Base-by-base conservation (phyloP, 495 filamentous ascomycete genomes). In the Saxophila tyrrhenica region DNA sequence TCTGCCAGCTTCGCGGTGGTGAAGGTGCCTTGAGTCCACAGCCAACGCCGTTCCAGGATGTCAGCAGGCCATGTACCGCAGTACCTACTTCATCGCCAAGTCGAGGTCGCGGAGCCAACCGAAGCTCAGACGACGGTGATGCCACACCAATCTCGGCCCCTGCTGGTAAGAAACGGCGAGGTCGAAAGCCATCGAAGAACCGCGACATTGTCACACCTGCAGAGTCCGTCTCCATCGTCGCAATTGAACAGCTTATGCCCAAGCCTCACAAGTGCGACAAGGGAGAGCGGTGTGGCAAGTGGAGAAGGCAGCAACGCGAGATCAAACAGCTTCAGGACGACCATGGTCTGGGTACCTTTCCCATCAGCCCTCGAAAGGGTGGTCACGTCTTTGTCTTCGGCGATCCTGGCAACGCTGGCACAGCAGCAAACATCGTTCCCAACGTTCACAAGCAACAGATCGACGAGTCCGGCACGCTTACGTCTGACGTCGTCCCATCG, bases 151-250 rank as follows among this genome's bases (percentile, higher is more conserved):
- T 62, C 24, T 71, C 64, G 19, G 62, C 65, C 25, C 9, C 35
- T 20, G 68, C 65, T 25, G 66, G 63, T 23, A 69, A 69, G 17
- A 68, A 62, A 55, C 72, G 76, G 53, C 65, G 68, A 51, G 70
- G 69, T 43, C 72, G 71, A 60, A 76, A 73, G 62, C 66, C 63
- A 5, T 66, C 69, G 55, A 70, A 72, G 62, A 25, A 24, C 1
- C 56, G 52, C 11, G 80, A 83, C 48, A 69, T 82, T 35, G 78
- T 90, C 62, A 78, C 76, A 0, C 88, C 87, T 0, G 73, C 77
- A 11, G 89, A 94, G 57, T 89, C 87, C 5, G 85, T 91, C 2
- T 94, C 89, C 0, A 94, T 95, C 53, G 88, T 95, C 29, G 89
- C 78, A 0, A 95, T 95, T 56, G 89, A 95, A 69, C 87, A 95